Percentiles rank a stretch among this genome's conserved stretches.
Evolutionary conservation across 495 filamentous ascomycete genomes (phyloP).

Genomic region (Trichoderma asperelloides): DNA sequence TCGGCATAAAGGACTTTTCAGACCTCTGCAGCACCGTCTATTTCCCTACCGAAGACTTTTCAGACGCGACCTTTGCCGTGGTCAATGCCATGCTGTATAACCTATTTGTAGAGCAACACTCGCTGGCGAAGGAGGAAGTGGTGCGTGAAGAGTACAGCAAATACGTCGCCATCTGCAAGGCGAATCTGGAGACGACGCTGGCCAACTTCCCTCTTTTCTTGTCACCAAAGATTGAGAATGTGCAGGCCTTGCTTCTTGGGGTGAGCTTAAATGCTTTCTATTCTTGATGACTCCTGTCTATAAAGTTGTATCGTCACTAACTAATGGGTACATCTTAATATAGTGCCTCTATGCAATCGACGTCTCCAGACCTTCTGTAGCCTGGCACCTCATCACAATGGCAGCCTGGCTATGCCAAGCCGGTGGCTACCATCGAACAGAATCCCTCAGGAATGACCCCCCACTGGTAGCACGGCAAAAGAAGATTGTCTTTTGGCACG

Average conservation of each 20-base stretch:
- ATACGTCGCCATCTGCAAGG: constrained; percentile 38
- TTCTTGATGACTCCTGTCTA: background rate
- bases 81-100: constrained; percentile 50
- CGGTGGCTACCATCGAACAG: constrained; percentile 53
- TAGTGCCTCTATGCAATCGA: constrained; percentile 49
- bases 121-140: constrained; percentile 22
- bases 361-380: constrained; percentile 52
- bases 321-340: too few species aligned
- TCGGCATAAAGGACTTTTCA: constrained; percentile 45
- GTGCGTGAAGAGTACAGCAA: constrained; percentile 26
- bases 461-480: constrained; percentile 28
- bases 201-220: constrained; percentile 49
- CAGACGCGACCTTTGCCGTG: constrained; percentile 45
- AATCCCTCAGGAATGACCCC: constrained; percentile 40
- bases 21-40: constrained; percentile 52
- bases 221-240: constrained; percentile 47
- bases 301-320: too few species aligned
- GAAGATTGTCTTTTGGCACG: constrained; percentile 51
- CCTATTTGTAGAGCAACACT: constrained; percentile 43
- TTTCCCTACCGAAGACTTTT: constrained; percentile 49
- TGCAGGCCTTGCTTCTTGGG: constrained; percentile 50
- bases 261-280: constrained; percentile 27
- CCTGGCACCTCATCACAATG: constrained; percentile 50
- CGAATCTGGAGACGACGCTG: constrained; percentile 51
- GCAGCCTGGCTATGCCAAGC: constrained; percentile 53